These are phyloP conservation scores for Phytopythium aichiense DNA, from an alignment of 352 stramenopile genomes.

Conservation along the genomic window DNA sequence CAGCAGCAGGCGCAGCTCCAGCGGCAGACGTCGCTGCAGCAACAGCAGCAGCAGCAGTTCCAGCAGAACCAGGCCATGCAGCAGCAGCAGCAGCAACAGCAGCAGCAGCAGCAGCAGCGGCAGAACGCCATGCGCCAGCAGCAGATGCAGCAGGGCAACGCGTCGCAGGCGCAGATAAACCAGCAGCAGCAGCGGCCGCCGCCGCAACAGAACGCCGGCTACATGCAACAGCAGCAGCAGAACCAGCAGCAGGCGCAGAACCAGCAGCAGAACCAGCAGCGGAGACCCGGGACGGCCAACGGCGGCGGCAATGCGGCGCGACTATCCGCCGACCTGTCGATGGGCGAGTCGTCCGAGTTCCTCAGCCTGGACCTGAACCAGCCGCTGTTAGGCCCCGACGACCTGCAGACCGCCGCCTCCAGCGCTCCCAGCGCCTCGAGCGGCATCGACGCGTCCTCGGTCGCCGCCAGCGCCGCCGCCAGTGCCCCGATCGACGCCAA, in stretches of 20 bases:
- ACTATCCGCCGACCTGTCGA: slow-evolving; percentile 50
- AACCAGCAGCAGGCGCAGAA: slow-evolving; percentile 1
- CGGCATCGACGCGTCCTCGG: background rate
- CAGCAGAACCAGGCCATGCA: slow-evolving; percentile 19
- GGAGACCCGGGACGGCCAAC: slow-evolving; percentile 6
- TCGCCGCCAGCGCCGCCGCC: slow-evolving; percentile 14
- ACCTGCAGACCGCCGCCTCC: slow-evolving; percentile 27
- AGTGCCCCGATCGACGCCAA: slow-evolving; percentile 16
- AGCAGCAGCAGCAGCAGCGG: slow-evolving; percentile 34
- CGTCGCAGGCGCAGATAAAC: background rate
- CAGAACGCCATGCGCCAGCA: slow-evolving; percentile 47
- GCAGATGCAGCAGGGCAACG: slow-evolving; percentile 5
- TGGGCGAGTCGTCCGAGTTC: slow-evolving; percentile 75
- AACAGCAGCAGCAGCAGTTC: slow-evolving; percentile 46
- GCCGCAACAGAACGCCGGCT: background rate
- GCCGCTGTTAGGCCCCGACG: slow-evolving; percentile 59
- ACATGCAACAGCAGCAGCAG: slow-evolving; percentile 4
- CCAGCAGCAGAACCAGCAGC: slow-evolving; percentile 8
- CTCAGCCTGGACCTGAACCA: slow-evolving; percentile 76
- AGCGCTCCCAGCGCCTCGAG: slow-evolving; percentile 21
- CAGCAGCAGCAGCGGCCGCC: background rate
- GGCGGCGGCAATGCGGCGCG: slow-evolving; percentile 16
- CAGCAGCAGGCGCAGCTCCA: slow-evolving; percentile 62
- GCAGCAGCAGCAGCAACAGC: slow-evolving; percentile 60
- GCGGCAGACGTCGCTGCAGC: slow-evolving; percentile 49